Evolutionary conservation across 2,329 filamentous ascomycete species (phyloP), one percentile per base, ranked within the genome.

Genomic region (Decorospora gaudefroyi): DNA sequence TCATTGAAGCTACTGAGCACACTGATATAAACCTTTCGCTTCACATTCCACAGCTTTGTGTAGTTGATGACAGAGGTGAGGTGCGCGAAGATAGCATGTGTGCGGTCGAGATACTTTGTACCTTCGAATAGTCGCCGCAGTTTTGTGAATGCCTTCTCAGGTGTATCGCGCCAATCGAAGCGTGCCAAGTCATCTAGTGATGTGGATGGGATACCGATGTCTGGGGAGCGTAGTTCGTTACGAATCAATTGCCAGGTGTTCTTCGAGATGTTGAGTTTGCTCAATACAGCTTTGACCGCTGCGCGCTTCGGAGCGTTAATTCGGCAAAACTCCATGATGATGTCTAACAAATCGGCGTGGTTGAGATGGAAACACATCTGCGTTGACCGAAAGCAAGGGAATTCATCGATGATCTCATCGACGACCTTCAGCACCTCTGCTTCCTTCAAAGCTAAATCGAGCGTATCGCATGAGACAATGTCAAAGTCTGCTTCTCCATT

Each of bases 401-500:
- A 91, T 4, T 86, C 81, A 34, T 84, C 79, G 11, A 95, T 80
- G 27, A 96, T 87, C 66, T 99, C 93, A 65, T 99, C 93, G 15
- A 97, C 75, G 2, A 97, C 91, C 61, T 96, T 97, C 57, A 99
- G 82, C 0, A 90, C 86, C 69, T 97, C 92, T 0, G 92, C 92
- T 70, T 99, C 93, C 62, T 95, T 95, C 42, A 96, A 71, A 1
- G 90, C 86, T 31, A 95, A 76, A 61, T 97, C 90, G 4, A 90
- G 72, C 1, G 86, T 86, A 57, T 91, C 85, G 30, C 83, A 81
- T 0, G 90, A 92, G n/a, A 96, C 81, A 47, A 99, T 90, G 70
- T 99, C 93, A 67, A 97, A 99, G 67, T 97, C 91, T 2, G 95
- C 91, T 65, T 97, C 93, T 7, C 88, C 87, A 65, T 89, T 87